These are phyloP conservation scores for Penicillium antarcticum DNA, from an alignment of 495 filamentous ascomycete genomes.

Conservation along the genomic window DNA sequence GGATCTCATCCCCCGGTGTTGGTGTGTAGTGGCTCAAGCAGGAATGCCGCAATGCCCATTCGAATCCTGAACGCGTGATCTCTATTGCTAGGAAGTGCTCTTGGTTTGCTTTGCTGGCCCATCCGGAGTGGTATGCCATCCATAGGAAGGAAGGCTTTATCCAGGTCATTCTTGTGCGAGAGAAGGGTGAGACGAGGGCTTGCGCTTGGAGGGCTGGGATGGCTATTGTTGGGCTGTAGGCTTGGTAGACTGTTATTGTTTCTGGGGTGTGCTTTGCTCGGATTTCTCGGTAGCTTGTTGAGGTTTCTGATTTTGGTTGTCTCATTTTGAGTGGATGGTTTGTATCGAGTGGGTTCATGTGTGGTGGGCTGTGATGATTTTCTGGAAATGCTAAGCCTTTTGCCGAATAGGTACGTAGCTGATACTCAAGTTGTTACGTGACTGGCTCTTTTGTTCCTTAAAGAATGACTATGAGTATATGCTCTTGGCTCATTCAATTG, in stretches of 20 bases:
- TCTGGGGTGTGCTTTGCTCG: conserved; percentile 44
- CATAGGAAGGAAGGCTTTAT: conserved; percentile 63
- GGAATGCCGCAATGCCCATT: conserved; percentile 30
- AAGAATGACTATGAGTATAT: no score
- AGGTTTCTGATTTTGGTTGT: background rate
- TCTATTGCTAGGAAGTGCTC: conserved; percentile 52
- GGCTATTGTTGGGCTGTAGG: conserved; percentile 54
- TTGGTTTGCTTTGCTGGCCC: conserved; percentile 48
- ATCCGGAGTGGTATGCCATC: conserved; percentile 62
- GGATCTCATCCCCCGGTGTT: conserved; percentile 5
- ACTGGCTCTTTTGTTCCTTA: no score
- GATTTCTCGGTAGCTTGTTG: conserved; percentile 44
- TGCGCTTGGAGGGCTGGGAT: conserved; percentile 48
- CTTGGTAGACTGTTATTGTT: conserved; percentile 63
- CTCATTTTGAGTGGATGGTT: no score
- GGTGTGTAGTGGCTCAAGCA: conserved; percentile 12
- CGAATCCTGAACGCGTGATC: conserved; percentile 44
- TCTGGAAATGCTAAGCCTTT: no score
- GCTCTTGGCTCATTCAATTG: no score
- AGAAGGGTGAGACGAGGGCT: conserved; percentile 49
- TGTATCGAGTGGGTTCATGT: no score
- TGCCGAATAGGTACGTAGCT: no score
- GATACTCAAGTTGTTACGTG: no score
- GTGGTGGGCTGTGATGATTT: no score
- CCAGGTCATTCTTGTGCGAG: conserved; percentile 60